phyloP scores from a whole-genome alignment of 2,329 filamentous ascomycete genomes.

The Scortechinia acanthostroma region DNA sequence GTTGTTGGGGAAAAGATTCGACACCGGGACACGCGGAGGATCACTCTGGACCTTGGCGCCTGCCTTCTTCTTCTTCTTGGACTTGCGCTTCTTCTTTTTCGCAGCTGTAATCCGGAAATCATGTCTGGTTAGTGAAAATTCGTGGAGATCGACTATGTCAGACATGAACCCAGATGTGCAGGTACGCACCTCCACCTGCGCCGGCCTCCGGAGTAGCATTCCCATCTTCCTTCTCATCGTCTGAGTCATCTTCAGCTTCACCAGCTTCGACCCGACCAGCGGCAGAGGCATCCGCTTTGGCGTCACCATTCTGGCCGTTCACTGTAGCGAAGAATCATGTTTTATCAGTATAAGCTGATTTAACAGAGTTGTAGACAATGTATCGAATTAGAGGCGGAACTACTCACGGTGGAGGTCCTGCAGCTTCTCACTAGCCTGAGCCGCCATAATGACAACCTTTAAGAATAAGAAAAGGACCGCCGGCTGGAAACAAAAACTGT shows the following conservation, averaged over 20 bases:
- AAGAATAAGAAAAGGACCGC: not conserved
- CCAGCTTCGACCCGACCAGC: not conserved
- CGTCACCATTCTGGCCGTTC: not conserved
- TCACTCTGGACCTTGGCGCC: slow-evolving; percentile 65
- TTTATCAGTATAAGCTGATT: not conserved
- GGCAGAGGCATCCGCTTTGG: not conserved
- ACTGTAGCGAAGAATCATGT: not conserved
- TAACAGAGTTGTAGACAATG: too few relatives aligned
- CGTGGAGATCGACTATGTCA: not conserved
- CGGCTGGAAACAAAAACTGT: too few relatives aligned
- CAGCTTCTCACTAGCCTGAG: slow-evolving; percentile 1
- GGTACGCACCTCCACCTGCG: not conserved
- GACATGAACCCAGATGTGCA: not conserved
- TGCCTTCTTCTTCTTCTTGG: slow-evolving; percentile 67
- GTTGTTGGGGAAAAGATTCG: slow-evolving; percentile 66
- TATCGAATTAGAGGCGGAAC: not conserved
- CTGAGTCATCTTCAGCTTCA: not conserved
- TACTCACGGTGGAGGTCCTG: not conserved
- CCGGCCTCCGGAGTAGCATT: not conserved
- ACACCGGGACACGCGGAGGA: slow-evolving; percentile 68
- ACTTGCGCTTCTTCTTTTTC: slow-evolving; percentile 39
- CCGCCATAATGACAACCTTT: not conserved
- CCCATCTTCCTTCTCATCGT: not conserved
- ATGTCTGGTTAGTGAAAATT: not conserved
- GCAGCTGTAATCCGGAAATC: not conserved